Base-by-base conservation (phyloP, 371 early-diverging fungal species). In the Vairimorpha apis region DNA sequence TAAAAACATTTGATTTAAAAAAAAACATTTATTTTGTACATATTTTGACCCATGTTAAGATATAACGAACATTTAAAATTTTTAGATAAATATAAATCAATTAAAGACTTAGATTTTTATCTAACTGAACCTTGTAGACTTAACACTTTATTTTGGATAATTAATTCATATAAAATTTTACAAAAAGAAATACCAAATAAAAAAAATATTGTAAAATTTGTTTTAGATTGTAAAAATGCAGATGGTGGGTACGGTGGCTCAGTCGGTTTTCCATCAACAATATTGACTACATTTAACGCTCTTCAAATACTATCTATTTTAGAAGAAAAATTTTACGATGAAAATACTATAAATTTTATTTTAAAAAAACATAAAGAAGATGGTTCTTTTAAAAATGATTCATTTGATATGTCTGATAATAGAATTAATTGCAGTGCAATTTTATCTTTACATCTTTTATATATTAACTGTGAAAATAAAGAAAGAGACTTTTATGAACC, bases 361-460 rank as follows among this genome's bases (percentile, higher is more conserved):
- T 60, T 49, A 27, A 60, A 35, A 59, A 79, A 85, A 85, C 85
- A 70, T 85, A 90, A 88, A 27, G 67, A 62, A 4, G 80, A 82
- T 21, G 94, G 95, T 1, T 88, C 90, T 1, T 91, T 94, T 74
- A 80, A 83, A 10, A 94, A 93, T 16, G 96, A 95, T 80, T 82
- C 82, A 21, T 94, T 90, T 90, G 94, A 93, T 63, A 95, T 95
- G 80, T 86, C 89, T 23, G 97, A 97, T 82, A 91, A 92, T 0
- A 85, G 97, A 63, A 94, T 95, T 80, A 86, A 88, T 4, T 95
- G 91, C 82, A 89, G 89, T 66, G 90, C 91, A 0, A 56, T 95
- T 1, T 86, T 87, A 0, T 84, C 87, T 16, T 81, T 92, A 65
- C 87, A 89, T 23, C 79, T 95, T 25, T 77, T 95, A 23, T 67